Percentiles rank a stretch among this genome's conserved stretches.
Conservation (phyloP, 1,284 basidiomycete genomes). For the Leccinum ponderosum region DNA sequence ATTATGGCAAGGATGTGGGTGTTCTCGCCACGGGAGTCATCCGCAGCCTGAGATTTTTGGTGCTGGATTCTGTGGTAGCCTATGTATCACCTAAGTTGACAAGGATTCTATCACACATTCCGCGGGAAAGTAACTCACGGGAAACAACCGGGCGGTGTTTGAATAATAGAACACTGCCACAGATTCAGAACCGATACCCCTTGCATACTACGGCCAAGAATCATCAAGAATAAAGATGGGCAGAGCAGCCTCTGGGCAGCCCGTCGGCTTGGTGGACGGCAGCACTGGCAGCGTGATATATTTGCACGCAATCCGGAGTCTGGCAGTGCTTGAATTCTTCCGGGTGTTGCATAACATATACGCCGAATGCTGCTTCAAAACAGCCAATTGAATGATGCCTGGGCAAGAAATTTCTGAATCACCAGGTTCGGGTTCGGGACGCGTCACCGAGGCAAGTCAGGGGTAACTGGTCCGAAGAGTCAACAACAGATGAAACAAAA, state of each 20-base stretch:
- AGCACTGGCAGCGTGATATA: conserved; percentile 40
- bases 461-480: conserved; percentile 45
- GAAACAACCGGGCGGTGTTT: too few relatives aligned
- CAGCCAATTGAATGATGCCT: conserved; percentile 43
- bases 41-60: neutral
- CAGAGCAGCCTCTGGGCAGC: conserved; percentile 38
- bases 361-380: conserved; percentile 44
- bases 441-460: conserved; percentile 54
- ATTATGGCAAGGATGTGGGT: too few relatives aligned
- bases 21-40: neutral
- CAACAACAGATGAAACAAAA: conserved; percentile 46
- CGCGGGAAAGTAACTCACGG: too few relatives aligned
- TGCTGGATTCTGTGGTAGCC: neutral
- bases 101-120: too few relatives aligned
- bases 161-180: too few relatives aligned
- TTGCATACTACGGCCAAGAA: conserved; percentile 52
- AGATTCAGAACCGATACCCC: conserved; percentile 35
- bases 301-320: conserved; percentile 57
- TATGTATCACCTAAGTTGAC: too few relatives aligned
- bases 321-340: conserved; percentile 52
- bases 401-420: conserved; percentile 47
- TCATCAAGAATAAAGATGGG: conserved; percentile 41
- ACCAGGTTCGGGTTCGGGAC: conserved; percentile 49
- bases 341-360: conserved; percentile 46
- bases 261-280: conserved; percentile 14